Percentiles rank a stretch among this genome's conserved stretches.
Conservation (phyloP, 768 basidiomycete genomes). For the Tulasnella sp. region DNA sequence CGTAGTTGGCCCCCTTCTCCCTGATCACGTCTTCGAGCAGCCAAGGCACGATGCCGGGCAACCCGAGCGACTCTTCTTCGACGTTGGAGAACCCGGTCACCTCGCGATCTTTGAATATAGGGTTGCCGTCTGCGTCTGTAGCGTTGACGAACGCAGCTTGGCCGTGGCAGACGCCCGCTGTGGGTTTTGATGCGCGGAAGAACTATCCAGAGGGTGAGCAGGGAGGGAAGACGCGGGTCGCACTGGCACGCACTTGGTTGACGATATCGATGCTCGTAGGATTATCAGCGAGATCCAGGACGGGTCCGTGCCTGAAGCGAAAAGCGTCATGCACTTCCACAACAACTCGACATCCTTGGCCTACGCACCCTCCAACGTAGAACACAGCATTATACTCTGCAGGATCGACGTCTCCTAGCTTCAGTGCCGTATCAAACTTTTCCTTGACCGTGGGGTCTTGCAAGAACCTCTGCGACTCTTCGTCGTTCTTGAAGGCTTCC, state of each 20-base stretch:
- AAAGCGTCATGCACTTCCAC: background rate
- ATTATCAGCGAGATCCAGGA: constrained; percentile 54
- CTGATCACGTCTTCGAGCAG: constrained; percentile 52
- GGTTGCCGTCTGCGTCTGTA: constrained; percentile 43
- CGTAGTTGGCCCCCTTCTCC: constrained; percentile 50
- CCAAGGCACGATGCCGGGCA: constrained; percentile 50
- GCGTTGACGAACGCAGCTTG: constrained; percentile 52
- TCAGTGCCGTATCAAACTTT: constrained; percentile 45
- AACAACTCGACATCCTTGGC: background rate
- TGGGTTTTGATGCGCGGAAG: constrained; percentile 52
- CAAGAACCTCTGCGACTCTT: constrained; percentile 42
- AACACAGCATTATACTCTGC: constrained; percentile 61
- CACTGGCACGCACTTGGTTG: constrained; percentile 32
- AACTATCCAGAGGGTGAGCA: constrained; percentile 33
- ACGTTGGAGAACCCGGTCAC: constrained; percentile 59
- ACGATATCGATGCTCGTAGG: constrained; percentile 44
- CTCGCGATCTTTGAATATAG: constrained; percentile 47
- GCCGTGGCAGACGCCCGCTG: constrained; percentile 68
- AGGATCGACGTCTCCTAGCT: constrained; percentile 43
- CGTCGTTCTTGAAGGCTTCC: constrained; percentile 42
- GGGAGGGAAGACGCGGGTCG: background rate
- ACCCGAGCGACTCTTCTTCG: constrained; percentile 43
- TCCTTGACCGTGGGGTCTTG: constrained; percentile 39
- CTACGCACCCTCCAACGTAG: constrained; percentile 51
- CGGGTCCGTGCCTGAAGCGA: constrained; percentile 42